Conservation (phyloP, 768 basidiomycete genomes). For the Psilocybe subaeruginosa region DNA sequence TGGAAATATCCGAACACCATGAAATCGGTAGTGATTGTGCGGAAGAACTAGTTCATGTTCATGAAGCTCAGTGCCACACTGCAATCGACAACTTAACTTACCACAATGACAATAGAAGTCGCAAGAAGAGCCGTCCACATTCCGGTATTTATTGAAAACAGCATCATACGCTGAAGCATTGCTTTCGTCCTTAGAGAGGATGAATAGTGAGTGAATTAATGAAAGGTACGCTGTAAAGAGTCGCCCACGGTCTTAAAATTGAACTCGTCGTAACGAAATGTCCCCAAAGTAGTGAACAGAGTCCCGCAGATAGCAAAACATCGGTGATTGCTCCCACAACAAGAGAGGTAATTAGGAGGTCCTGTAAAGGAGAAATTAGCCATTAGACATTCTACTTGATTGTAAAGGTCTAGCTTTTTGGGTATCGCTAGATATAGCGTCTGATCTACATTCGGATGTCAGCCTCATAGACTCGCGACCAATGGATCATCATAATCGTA, state of each 20-base stretch:
- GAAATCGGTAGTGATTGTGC: constrained; percentile 7
- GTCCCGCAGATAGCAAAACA: not conserved
- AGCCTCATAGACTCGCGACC: not conserved
- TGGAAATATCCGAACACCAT: constrained; percentile 14
- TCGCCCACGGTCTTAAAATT: constrained; percentile 1
- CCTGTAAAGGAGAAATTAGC: not conserved
- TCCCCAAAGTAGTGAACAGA: constrained; percentile 7
- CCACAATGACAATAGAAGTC: constrained; percentile 5
- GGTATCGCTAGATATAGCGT: not conserved
- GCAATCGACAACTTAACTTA: not conserved
- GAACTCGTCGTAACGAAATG: constrained; percentile 3
- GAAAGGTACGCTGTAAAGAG: not conserved
- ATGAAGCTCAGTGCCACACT: not conserved
- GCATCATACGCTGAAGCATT: constrained; percentile 8
- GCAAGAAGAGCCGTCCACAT: constrained; percentile 13
- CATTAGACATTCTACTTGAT: no score
- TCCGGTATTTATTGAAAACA: constrained; percentile 9
- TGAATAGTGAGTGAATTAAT: not conserved
- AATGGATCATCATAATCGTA: not conserved
- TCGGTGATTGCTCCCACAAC: constrained; percentile 8
- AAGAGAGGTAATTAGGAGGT: constrained; percentile 3
- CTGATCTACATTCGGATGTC: not conserved
- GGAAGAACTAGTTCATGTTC: constrained; percentile 3
- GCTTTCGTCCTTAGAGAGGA: not conserved
- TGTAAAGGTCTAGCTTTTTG: not conserved